These are phyloP conservation scores for Lodderomyces pseudojiufengensis DNA, from an alignment of 1,139 yeast genomes.

Conservation along the genomic window DNA sequence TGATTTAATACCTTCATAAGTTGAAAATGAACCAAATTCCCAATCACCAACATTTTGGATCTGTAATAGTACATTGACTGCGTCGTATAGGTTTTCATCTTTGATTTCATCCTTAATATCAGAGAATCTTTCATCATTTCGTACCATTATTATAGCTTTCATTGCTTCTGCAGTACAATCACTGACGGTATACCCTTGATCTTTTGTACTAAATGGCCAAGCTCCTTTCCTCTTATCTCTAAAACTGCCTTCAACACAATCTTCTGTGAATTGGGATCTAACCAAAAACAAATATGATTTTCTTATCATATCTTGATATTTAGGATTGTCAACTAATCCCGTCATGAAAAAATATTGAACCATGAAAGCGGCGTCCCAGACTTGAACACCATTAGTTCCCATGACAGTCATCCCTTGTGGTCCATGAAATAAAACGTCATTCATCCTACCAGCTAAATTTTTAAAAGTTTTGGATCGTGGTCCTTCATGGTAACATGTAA, in stretches of 20 bases:
- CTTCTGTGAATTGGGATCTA: constrained; percentile 79
- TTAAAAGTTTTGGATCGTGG: constrained; percentile 57
- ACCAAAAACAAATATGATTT: constrained; percentile 69
- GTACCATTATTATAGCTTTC: constrained; percentile 91
- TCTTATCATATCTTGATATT: constrained; percentile 59
- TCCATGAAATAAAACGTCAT: constrained; percentile 79
- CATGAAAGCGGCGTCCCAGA: constrained; percentile 94
- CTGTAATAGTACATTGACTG: constrained; percentile 60
- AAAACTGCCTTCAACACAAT: constrained; percentile 73
- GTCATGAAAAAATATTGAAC: constrained; percentile 79
- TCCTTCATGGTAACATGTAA: constrained; percentile 68
- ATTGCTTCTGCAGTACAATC: constrained; percentile 97
- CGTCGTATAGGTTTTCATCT: constrained; percentile 48
- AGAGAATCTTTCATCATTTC: constrained; percentile 50
- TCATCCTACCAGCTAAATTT: constrained; percentile 55
- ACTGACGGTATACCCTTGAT: constrained; percentile 94
- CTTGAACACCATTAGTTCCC: constrained; percentile 98
- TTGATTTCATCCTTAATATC: constrained; percentile 25
- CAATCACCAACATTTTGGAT: constrained; percentile 75
- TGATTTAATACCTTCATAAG: constrained; percentile 85
- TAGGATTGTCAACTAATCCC: constrained; percentile 70
- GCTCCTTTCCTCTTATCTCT: constrained; percentile 88
- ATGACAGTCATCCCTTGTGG: constrained; percentile 88
- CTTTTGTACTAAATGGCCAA: constrained; percentile 95
- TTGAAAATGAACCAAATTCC: constrained; percentile 89